Evolutionary conservation across 116 monocot species (phyloP).

Genomic region (Papilionanthe hybrid): DNA sequence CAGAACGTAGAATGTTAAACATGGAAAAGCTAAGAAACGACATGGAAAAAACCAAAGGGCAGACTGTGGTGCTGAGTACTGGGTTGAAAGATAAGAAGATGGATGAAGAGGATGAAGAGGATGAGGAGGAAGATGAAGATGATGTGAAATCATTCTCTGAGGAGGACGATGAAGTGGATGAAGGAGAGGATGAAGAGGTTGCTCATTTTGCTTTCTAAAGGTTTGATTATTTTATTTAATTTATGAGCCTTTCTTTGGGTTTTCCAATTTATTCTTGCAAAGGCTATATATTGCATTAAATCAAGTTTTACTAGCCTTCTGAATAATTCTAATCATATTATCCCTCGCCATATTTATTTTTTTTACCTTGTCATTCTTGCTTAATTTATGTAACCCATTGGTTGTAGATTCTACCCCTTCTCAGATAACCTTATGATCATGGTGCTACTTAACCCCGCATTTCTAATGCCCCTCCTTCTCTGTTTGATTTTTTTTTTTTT

Average conservation of each 20-base stretch:
- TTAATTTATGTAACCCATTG: too few relatives aligned
- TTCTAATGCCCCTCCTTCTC: too few relatives aligned
- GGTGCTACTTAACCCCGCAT: too few relatives aligned
- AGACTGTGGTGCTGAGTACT: constrained; percentile 80
- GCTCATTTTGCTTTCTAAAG: constrained; percentile 67
- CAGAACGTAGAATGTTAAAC: constrained; percentile 52
- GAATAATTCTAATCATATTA: too few relatives aligned
- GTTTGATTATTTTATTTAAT: constrained; percentile 2
- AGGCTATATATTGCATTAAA: too few relatives aligned
- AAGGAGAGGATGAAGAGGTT: constrained; percentile 76
- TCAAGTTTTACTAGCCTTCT: too few relatives aligned
- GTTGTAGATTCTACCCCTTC: too few relatives aligned
- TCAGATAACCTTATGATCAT: too few relatives aligned
- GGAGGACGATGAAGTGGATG: constrained; percentile 48
- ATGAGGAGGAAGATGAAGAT: constrained; percentile 59
- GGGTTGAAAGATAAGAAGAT: constrained; percentile 60
- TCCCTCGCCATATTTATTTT: neutral
- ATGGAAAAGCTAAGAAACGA: constrained; percentile 77
- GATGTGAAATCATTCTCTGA: neutral
- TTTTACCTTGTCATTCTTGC: too few relatives aligned
- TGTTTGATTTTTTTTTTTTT: too few relatives aligned
- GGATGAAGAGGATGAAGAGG: constrained; percentile 56
- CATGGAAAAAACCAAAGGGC: constrained; percentile 80
- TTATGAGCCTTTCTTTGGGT: neutral
- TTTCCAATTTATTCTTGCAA: neutral